Conservation (phyloP, 345 rosid genomes). For the Firmiana major region DNA sequence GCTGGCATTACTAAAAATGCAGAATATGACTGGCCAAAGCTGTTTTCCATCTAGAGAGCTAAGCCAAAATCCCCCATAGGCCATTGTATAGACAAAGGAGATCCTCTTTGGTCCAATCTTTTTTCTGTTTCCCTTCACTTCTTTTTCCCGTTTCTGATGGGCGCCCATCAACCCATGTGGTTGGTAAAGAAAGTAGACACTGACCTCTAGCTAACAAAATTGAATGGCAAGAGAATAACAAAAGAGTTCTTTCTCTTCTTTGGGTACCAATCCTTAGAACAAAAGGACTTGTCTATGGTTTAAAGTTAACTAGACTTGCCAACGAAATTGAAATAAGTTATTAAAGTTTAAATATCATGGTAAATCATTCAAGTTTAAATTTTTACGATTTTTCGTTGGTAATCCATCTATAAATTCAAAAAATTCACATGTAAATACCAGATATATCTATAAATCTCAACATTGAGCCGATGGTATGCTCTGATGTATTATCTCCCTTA, state of each 20-base stretch:
- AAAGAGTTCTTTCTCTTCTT: too few species aligned
- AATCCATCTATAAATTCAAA: too few species aligned
- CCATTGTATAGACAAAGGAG: background rate
- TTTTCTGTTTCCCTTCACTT: background rate
- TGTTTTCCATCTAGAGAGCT: background rate
- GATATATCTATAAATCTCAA: too few species aligned
- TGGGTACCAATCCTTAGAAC: conserved; percentile 12
- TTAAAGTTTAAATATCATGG: too few species aligned
- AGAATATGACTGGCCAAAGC: background rate
- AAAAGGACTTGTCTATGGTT: background rate
- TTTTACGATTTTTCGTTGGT: too few species aligned
- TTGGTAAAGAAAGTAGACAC: conserved; percentile 27
- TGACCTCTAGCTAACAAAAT: conserved; percentile 15
- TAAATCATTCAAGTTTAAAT: too few species aligned
- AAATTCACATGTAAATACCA: too few species aligned
- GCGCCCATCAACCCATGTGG: conserved; percentile 26
- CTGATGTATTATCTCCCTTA: too few species aligned
- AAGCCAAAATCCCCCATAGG: background rate
- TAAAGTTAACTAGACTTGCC: too few species aligned
- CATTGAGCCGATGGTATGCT: too few species aligned
- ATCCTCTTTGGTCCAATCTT: background rate
- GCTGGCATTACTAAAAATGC: background rate
- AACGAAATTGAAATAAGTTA: too few species aligned
- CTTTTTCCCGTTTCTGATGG: background rate
- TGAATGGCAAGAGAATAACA: conserved; percentile 1